Conservation (phyloP, 2,329 filamentous ascomycete genomes). For the Penicillium aurantiogriseum region DNA sequence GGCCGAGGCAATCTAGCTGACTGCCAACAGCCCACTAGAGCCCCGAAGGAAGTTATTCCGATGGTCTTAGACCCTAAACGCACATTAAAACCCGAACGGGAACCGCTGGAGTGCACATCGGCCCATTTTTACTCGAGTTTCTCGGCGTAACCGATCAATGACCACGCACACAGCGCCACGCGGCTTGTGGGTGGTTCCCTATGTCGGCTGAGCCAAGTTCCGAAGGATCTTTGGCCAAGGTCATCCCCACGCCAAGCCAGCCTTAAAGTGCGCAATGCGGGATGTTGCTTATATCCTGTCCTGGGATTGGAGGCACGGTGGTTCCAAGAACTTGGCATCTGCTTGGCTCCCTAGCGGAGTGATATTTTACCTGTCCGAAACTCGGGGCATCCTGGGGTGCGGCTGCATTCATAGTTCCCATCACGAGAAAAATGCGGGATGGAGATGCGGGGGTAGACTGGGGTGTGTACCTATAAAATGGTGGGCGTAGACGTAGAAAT, state of each 20-base stretch:
- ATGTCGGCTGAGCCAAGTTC: constrained; percentile 12
- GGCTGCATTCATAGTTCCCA: constrained; percentile 1
- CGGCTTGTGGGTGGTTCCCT: constrained; percentile 1
- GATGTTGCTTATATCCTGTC: constrained; percentile 9
- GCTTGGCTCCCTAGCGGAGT: constrained; percentile 22
- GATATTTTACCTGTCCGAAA: constrained; percentile 13
- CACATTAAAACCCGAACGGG: not conserved
- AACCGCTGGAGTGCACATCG: not conserved
- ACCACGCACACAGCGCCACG: constrained; percentile 4
- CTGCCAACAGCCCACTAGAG: not conserved
- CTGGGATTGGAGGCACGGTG: constrained; percentile 16
- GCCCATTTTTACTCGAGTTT: not conserved
- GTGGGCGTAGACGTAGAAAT: not conserved
- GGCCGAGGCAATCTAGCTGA: not conserved
- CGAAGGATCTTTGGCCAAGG: constrained; percentile 11
- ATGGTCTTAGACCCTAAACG: not conserved
- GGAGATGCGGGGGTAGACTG: constrained; percentile 10
- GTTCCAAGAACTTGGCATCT: constrained; percentile 23
- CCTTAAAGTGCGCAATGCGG: constrained; percentile 6
- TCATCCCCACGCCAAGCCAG: constrained; percentile 15
- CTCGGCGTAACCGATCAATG: constrained; percentile 11
- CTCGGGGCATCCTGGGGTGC: constrained; percentile 9
- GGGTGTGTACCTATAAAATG: constrained; percentile 14
- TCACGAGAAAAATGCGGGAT: constrained; percentile 15
- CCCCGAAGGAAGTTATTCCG: not conserved